Conservation (phyloP, 192 early-diverging fungal genomes). For the Rhizophagus clarus region DNA sequence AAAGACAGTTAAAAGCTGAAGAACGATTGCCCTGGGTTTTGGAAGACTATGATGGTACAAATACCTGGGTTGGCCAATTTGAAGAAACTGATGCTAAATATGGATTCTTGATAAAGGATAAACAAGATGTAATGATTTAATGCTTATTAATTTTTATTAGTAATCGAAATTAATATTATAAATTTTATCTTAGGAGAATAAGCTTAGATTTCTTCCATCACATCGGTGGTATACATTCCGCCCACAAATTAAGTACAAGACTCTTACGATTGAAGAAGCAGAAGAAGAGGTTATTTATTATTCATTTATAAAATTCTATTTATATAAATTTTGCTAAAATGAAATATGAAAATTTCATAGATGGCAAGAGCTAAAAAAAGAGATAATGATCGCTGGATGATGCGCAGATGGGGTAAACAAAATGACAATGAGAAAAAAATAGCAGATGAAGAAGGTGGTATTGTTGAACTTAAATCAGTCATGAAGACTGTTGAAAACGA, state of each 20-base stretch:
- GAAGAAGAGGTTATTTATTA: slow-evolving; percentile 52
- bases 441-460: slow-evolving; percentile 20
- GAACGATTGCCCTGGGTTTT: slow-evolving; percentile 78
- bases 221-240: slow-evolving; percentile 79
- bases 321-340: background rate
- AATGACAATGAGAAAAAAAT: slow-evolving; percentile 29
- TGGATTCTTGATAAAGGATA: slow-evolving; percentile 59
- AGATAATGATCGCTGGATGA: slow-evolving; percentile 55
- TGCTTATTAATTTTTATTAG: background rate
- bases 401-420: slow-evolving; percentile 45
- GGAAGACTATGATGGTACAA: slow-evolving; percentile 71
- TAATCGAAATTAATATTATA: background rate
- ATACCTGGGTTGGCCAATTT: slow-evolving; percentile 66
- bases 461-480: slow-evolving; percentile 19
- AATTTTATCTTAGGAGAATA: background rate
- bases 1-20: slow-evolving; percentile 68
- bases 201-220: slow-evolving; percentile 61
- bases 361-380: slow-evolving; percentile 44
- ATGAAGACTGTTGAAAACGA: slow-evolving; percentile 15
- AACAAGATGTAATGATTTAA: background rate
- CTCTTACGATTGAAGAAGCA: slow-evolving; percentile 73
- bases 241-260: slow-evolving; percentile 64
- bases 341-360: slow-evolving; percentile 27
- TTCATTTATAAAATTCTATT: background rate
- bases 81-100: slow-evolving; percentile 76